Evolutionary conservation across 2,329 filamentous ascomycete genomes (phyloP).

Genomic region (Capronia epimyces): DNA sequence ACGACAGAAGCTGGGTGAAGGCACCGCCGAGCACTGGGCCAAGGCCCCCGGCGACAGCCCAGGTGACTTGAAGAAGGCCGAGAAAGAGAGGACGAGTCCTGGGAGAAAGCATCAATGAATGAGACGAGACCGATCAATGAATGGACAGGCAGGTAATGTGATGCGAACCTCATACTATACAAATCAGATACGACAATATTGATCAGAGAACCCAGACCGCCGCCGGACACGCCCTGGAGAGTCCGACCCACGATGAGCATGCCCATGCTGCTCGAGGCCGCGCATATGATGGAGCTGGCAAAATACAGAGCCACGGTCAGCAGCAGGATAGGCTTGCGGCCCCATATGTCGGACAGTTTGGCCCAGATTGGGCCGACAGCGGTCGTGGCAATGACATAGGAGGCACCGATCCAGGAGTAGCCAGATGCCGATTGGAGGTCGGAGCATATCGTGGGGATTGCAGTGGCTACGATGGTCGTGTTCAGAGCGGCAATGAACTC

Average conservation of each 20-base stretch:
- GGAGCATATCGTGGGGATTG: slow-evolving; percentile 32
- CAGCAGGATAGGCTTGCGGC: slow-evolving; percentile 51
- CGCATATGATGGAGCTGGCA: slow-evolving; percentile 47
- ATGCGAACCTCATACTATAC: slow-evolving; percentile 49
- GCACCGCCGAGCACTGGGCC: slow-evolving; percentile 52
- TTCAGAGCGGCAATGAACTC: slow-evolving; percentile 33
- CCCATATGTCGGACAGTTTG: slow-evolving; percentile 54
- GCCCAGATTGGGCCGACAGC: slow-evolving; percentile 67
- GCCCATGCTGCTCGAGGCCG: slow-evolving; percentile 42
- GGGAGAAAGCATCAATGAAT: no score
- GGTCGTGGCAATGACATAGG: slow-evolving; percentile 65
- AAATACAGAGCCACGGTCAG: slow-evolving; percentile 47
- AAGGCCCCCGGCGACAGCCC: slow-evolving; percentile 50
- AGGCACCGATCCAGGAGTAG: slow-evolving; percentile 72
- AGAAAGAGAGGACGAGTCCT: no score
- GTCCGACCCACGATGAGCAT: slow-evolving; percentile 52
- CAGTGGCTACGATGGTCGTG: slow-evolving; percentile 33
- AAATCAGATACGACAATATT: slow-evolving; percentile 53
- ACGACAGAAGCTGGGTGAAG: slow-evolving; percentile 43
- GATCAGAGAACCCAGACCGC: slow-evolving; percentile 49
- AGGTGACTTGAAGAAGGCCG: slow-evolving; percentile 49
- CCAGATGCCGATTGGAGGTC: slow-evolving; percentile 60
- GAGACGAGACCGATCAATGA: no score
- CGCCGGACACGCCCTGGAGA: slow-evolving; percentile 51
- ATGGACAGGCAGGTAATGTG: no score